A percentile compares a stretch with the other conserved stretches of the same genome.
phyloP scores from a whole-genome alignment of 495 filamentous ascomycete species.

The Xylaria venustula region DNA sequence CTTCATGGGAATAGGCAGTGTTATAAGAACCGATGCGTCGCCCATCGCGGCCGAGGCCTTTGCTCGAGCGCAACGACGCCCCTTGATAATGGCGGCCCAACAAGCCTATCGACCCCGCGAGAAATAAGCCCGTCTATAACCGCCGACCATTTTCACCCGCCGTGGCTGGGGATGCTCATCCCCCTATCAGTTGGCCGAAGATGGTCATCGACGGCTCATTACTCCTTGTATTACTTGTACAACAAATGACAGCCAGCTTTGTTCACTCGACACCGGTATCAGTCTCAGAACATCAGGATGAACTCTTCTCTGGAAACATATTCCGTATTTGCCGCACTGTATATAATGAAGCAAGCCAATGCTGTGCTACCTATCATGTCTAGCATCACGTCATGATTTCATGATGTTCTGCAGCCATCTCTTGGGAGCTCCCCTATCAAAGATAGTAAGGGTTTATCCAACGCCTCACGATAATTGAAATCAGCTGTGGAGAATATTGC shows the following conservation, averaged over 20 bases:
- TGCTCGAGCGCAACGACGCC: slow-evolving; percentile 55
- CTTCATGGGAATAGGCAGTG: slow-evolving; percentile 98
- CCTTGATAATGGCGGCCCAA: slow-evolving; percentile 59
- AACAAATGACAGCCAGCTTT: slow-evolving; percentile 3
- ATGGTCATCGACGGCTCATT: background rate
- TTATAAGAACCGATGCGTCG: slow-evolving; percentile 81
- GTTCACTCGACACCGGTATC: background rate
- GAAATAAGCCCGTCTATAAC: slow-evolving; percentile 13
- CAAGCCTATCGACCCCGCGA: slow-evolving; percentile 41
- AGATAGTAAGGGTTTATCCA: no score
- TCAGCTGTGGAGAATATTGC: background rate
- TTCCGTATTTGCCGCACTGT: background rate
- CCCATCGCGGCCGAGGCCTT: slow-evolving; percentile 62
- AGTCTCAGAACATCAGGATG: background rate
- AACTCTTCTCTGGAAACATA: no score
- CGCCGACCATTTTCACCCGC: background rate
- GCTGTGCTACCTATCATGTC: background rate
- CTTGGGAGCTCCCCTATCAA: no score
- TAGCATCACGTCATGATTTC: background rate
- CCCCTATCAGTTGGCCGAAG: background rate
- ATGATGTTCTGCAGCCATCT: no score
- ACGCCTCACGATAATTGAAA: background rate
- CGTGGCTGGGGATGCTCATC: background rate
- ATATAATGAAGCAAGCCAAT: background rate
- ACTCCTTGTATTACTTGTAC: slow-evolving; percentile 11